phyloP scores from a whole-genome alignment of 2,329 filamentous ascomycete species.

The Geoglossum cookeanum region DNA sequence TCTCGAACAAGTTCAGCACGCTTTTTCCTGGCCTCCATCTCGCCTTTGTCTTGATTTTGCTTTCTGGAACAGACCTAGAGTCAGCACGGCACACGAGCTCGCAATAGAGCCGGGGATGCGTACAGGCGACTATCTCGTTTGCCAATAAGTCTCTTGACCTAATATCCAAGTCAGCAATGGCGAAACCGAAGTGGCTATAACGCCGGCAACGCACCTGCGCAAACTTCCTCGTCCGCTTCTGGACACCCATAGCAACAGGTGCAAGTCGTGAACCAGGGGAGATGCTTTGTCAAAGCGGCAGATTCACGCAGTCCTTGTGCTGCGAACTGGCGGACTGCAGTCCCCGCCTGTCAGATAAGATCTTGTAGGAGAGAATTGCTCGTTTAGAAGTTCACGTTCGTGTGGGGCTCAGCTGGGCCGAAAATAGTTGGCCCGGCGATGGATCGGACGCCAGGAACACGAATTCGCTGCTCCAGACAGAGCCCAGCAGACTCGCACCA shows the following conservation, averaged over 20 bases:
- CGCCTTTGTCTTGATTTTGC: slow-evolving; percentile 54
- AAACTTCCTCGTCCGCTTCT: slow-evolving; percentile 86
- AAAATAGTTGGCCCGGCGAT: neutral
- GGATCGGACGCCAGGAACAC: neutral
- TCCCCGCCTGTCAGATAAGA: neutral
- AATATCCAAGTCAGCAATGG: neutral
- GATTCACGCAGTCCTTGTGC: too few species aligned
- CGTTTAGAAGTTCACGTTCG: neutral
- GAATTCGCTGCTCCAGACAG: neutral
- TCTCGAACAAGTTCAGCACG: slow-evolving; percentile 50
- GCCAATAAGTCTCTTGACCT: slow-evolving; percentile 68
- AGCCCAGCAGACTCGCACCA: too few species aligned
- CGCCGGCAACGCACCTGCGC: slow-evolving; percentile 33
- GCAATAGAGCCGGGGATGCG: slow-evolving; percentile 7
- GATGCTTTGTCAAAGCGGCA: too few species aligned
- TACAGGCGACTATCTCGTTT: slow-evolving; percentile 56
- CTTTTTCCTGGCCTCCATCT: slow-evolving; percentile 37
- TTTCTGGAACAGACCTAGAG: slow-evolving; percentile 25
- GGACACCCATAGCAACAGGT: slow-evolving; percentile 50
- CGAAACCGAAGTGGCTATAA: slow-evolving; percentile 13
- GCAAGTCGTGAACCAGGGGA: too few species aligned
- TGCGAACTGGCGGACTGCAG: too few species aligned
- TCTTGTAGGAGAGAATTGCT: neutral
- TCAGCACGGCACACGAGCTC: neutral
- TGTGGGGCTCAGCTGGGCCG: neutral